These are phyloP conservation scores for Cryptosporidium meleagridis DNA, from an alignment of 169 alveolate species.

Conservation along the genomic window DNA sequence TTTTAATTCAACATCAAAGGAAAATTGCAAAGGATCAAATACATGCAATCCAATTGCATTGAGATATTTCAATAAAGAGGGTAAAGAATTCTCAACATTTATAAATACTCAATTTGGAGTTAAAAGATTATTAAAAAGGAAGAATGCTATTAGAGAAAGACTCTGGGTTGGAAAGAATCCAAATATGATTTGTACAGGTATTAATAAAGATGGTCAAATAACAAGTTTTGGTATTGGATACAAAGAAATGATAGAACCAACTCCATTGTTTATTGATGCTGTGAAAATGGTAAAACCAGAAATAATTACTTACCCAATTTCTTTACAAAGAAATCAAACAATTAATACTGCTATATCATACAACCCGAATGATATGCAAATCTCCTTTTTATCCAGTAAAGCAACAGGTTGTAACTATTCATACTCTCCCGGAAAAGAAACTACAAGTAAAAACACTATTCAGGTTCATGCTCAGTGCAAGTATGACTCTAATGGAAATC, in stretches of 20 bases:
- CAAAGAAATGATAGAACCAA: slow-evolving; percentile 49
- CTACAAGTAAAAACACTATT: slow-evolving; percentile 9
- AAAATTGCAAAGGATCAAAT: slow-evolving; percentile 52
- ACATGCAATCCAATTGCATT: slow-evolving; percentile 58
- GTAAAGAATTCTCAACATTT: slow-evolving; percentile 60
- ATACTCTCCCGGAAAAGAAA: slow-evolving; percentile 48
- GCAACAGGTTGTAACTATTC: slow-evolving; percentile 55
- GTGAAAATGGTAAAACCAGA: slow-evolving; percentile 71
- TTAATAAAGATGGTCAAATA: slow-evolving; percentile 48
- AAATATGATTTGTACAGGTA: slow-evolving; percentile 42
- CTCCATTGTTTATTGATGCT: slow-evolving; percentile 61
- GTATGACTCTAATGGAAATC: slow-evolving; percentile 6
- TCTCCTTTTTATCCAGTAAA: slow-evolving; percentile 48
- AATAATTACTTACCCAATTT: slow-evolving; percentile 49
- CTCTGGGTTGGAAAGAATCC: slow-evolving; percentile 67
- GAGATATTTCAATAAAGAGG: slow-evolving; percentile 43
- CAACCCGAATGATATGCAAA: slow-evolving; percentile 53
- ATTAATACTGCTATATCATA: slow-evolving; percentile 69
- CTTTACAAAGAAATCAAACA: slow-evolving; percentile 52
- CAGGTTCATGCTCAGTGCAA: slow-evolving; percentile 72
- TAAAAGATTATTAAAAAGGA: slow-evolving; percentile 36
- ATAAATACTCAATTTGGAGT: slow-evolving; percentile 48
- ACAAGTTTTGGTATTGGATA: slow-evolving; percentile 67
- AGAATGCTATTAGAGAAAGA: slow-evolving; percentile 47
- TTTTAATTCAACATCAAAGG: slow-evolving; percentile 34